These are phyloP conservation scores for Trametes maxima DNA, from an alignment of 768 basidiomycete genomes.

Conservation along the genomic window DNA sequence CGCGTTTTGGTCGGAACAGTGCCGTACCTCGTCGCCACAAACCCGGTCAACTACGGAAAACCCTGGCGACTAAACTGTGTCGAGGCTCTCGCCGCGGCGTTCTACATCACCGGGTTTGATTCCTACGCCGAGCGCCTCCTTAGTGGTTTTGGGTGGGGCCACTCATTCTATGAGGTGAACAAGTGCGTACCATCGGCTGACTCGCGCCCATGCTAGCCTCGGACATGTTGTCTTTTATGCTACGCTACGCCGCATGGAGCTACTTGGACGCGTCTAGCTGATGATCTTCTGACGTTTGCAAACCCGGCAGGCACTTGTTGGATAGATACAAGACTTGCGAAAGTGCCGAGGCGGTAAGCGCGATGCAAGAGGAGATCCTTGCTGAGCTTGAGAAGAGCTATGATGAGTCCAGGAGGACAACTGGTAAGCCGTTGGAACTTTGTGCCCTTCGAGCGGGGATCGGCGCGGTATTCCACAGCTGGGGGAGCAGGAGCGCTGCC, in stretches of 20 bases:
- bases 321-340: conserved; percentile 76
- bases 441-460: not conserved
- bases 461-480: not conserved
- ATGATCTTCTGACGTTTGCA: not conserved
- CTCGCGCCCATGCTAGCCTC: not conserved
- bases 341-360: conserved; percentile 57
- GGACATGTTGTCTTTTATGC: not conserved
- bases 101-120: conserved; percentile 90
- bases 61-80: conserved; percentile 97
- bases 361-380: conserved; percentile 69
- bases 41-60: conserved; percentile 97
- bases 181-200: conserved; percentile 43
- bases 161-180: conserved; percentile 86
- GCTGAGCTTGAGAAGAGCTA: conserved; percentile 67
- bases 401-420: conserved; percentile 51
- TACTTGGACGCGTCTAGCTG: not conserved
- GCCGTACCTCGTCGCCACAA: conserved; percentile 92
- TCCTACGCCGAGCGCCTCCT: conserved; percentile 78
- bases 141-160: conserved; percentile 88
- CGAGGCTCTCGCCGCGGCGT: conserved; percentile 91
- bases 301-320: conserved; percentile 39
- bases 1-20: conserved; percentile 51
- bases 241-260: too few relatives aligned
- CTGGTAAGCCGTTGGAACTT: conserved; percentile 41
- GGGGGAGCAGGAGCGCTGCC: not conserved